Evolutionary conservation across 495 filamentous ascomycete species (phyloP).

Genomic region (Penicillium crystallinum): DNA sequence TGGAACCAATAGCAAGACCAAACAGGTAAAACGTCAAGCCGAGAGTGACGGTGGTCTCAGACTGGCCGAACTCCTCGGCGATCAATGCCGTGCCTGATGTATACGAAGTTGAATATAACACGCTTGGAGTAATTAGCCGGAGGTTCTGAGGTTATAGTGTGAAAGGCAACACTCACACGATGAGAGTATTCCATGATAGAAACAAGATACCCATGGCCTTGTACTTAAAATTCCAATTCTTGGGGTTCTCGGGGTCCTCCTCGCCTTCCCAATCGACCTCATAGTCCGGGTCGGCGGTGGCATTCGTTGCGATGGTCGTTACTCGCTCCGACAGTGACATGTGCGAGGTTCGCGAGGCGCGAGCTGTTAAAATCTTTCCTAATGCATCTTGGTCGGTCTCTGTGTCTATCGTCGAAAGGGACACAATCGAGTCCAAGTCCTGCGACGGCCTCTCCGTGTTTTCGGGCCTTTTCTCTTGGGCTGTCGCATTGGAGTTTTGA

Average conservation of each 20-base stretch:
- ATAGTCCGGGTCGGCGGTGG: conserved; percentile 58
- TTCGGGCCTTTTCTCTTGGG: conserved; percentile 23
- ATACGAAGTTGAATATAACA: conserved; percentile 84
- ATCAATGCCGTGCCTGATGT: conserved; percentile 64
- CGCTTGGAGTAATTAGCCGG: conserved; percentile 29
- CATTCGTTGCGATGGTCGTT: conserved; percentile 54
- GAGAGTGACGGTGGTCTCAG: conserved; percentile 57
- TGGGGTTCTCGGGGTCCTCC: conserved; percentile 63
- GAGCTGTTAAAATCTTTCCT: conserved; percentile 25
- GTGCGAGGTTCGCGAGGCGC: conserved; percentile 15
- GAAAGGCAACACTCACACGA: conserved; percentile 44
- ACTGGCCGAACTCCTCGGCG: conserved; percentile 59
- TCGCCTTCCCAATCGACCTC: conserved; percentile 70
- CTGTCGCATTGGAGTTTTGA: conserved; percentile 10
- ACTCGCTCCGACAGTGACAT: conserved; percentile 32
- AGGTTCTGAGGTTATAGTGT: background rate
- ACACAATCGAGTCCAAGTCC: conserved; percentile 27
- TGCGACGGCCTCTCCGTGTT: conserved; percentile 16
- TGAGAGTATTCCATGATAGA: conserved; percentile 68
- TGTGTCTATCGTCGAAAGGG: conserved; percentile 30
- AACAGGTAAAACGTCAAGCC: conserved; percentile 70
- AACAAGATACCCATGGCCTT: conserved; percentile 56
- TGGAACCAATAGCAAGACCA: conserved; percentile 63
- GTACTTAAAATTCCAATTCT: conserved; percentile 69
- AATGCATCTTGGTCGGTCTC: conserved; percentile 25